Base-by-base conservation (phyloP, 257 asterid species). In the Solanum rostratum region DNA sequence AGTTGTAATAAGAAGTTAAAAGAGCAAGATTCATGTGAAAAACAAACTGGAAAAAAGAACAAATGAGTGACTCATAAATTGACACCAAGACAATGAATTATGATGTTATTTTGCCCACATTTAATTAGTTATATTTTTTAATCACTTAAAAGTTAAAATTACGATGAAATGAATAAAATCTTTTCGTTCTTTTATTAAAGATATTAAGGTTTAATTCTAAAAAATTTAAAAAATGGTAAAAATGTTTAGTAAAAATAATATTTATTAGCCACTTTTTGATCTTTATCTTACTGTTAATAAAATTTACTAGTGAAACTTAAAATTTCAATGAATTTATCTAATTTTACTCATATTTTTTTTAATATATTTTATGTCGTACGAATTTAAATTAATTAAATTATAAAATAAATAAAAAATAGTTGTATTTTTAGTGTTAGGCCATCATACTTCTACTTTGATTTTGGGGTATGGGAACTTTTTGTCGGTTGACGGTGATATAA, bases 1-100 rank as follows among this genome's bases (percentile, higher is more conserved):
- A 29, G 63, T 50, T 46, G 27, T 78, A 49, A 16, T 50, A 9
- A 49, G 63, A 78, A 78, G 82, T 78, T 78, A 62, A 76, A 76
- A 50, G 82, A 78, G 15, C 63, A 78, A 50, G 82, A 9, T 27
- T 27, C 82, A 78, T 50, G 63, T 78, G 82, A 50, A 45, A 50
- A 50, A 27, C 82, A 49, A 78, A 78, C 16, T 24, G 37, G 11
- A 76, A 27, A 76, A 27, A 41, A 49, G n/a, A 78, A 29, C 46
- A 78, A 16, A 78, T 78, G 63, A 50, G 18, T 27, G 63, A 27
- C 18, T 78, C 82, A 24, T 27, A 50, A 3, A 27, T 78, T 78
- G 82, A 78, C 82, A 76, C 41, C 45, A 76, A 24, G 45, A 52
- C 45, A 76, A 27, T 27, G 10, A 20, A 5, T 46, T 24, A 46